Conservation (phyloP, 2,329 filamentous ascomycete species). For the Ophiostoma ips region DNA sequence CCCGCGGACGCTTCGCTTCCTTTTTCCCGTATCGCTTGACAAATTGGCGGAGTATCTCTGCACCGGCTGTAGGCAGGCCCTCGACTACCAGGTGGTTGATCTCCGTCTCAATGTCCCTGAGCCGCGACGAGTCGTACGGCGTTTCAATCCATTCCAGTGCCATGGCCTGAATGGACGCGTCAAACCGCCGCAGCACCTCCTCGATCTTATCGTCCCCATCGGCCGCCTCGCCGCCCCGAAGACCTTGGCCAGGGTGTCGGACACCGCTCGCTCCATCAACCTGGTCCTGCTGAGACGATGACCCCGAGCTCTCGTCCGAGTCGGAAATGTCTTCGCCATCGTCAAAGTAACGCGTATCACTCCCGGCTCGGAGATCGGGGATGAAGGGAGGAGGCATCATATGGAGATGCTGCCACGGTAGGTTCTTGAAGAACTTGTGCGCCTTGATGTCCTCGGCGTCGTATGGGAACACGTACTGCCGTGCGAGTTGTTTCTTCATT, state of each 20-base stretch:
- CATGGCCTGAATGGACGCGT: slow-evolving; percentile 23
- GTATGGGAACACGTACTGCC: slow-evolving; percentile 61
- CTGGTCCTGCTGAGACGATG: background rate
- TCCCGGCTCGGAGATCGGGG: slow-evolving; percentile 51
- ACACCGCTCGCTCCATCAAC: background rate
- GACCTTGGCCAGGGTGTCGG: background rate
- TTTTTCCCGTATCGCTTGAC: slow-evolving; percentile 40
- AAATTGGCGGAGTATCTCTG: slow-evolving; percentile 34
- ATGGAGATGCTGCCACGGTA: slow-evolving; percentile 67
- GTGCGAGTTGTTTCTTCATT: slow-evolving; percentile 12
- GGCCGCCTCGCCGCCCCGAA: background rate
- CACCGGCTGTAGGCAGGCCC: slow-evolving; percentile 23
- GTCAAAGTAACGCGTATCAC: slow-evolving; percentile 84
- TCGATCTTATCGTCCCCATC: background rate
- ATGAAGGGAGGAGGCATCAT: slow-evolving; percentile 62
- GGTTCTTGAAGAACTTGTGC: slow-evolving; percentile 71
- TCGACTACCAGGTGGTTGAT: slow-evolving; percentile 25
- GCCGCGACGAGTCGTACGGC: slow-evolving; percentile 34
- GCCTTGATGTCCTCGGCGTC: slow-evolving; percentile 82
- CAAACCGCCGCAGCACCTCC: background rate
- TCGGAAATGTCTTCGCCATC: slow-evolving; percentile 60
- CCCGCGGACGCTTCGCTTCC: slow-evolving; percentile 68
- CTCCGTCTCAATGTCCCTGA: slow-evolving; percentile 35
- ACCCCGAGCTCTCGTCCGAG: slow-evolving; percentile 12
- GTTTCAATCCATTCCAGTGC: slow-evolving; percentile 31